phyloP scores from a whole-genome alignment of 305 asterid genomes.

The Fraxinus velutina region DNA sequence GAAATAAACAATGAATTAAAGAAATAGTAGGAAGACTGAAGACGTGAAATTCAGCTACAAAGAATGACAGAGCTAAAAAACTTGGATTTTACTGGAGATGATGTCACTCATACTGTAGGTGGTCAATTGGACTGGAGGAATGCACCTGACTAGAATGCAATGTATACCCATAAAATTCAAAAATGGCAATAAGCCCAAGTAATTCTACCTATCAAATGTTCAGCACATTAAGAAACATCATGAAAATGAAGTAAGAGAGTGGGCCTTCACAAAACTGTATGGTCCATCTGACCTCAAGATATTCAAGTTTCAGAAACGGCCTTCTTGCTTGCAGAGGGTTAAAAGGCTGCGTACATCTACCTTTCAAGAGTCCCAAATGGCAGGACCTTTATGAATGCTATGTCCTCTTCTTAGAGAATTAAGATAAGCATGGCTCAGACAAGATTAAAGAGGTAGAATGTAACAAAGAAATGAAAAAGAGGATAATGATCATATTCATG shows the following conservation, averaged over 20 bases:
- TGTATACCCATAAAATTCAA: not conserved
- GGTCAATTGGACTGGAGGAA: not conserved
- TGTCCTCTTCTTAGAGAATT: not conserved
- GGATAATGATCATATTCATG: not conserved
- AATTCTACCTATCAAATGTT: not conserved
- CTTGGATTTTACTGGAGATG: not conserved
- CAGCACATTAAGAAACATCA: not conserved
- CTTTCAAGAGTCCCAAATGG: not conserved
- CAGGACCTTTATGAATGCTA: not conserved
- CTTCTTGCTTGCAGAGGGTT: not conserved
- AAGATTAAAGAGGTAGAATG: not conserved
- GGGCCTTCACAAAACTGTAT: not conserved
- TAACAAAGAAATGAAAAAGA: not conserved
- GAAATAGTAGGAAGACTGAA: not conserved
- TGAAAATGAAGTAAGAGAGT: not conserved
- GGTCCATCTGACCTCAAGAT: not conserved
- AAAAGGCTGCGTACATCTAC: not conserved
- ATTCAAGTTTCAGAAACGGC: not conserved
- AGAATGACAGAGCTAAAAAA: not conserved
- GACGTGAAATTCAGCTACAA: constrained; percentile 1
- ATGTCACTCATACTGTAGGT: not conserved
- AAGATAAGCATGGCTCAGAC: not conserved
- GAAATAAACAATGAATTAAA: not conserved
- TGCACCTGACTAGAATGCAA: not conserved
- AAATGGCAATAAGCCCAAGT: not conserved